Evolutionary conservation across 2,329 filamentous ascomycete species (phyloP), one percentile per base, ranked within the genome.

Genomic region (Trichoderma sp.): DNA sequence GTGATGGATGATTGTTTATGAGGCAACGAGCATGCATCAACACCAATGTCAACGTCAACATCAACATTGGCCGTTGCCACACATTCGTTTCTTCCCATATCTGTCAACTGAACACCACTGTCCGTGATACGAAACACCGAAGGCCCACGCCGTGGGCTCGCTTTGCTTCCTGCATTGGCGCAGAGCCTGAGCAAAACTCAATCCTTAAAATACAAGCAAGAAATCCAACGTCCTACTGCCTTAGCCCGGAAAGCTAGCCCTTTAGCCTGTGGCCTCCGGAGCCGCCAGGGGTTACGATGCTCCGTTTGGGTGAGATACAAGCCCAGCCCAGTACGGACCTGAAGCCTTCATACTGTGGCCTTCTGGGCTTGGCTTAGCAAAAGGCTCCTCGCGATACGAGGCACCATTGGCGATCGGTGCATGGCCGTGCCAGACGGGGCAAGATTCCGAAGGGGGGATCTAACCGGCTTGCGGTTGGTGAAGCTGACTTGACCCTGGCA

Each of bases 351-450:
- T 21, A 70, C 66, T 62, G 66, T 70, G 39, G n/a, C 60, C 12
- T 34, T 9, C 3, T 53, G 43, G 28, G n/a, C n/a, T 56, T 32
- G 65, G 53, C 65, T 30, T 58, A 32, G 36, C 15, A 39, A 26
- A 61, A 61, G 64, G 64, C 64, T 67, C 66, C 57, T 70, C 47
- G 28, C 39, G 51, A 70, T 70, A 70, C 66, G 66, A 70, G 66
- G 53, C 66, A n/a, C 66, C 57, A 62, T 53, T 62, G 66, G 56
- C 66, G 66, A 70, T 70, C 66, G 30, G 39, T 62, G 57, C 56
- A 69, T 32, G 39, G 66, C 39, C 57, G 57, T 51, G 66, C 66
- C 28, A 70, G 57, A 70, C 56, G 66, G 56, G 56, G 66, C 66
- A 69, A 51, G 66, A 69, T 69, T 69, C 66, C 66, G 66, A 69